Conservation (phyloP, 352 stramenopile genomes). For the Halophytophthora polymorphica region DNA sequence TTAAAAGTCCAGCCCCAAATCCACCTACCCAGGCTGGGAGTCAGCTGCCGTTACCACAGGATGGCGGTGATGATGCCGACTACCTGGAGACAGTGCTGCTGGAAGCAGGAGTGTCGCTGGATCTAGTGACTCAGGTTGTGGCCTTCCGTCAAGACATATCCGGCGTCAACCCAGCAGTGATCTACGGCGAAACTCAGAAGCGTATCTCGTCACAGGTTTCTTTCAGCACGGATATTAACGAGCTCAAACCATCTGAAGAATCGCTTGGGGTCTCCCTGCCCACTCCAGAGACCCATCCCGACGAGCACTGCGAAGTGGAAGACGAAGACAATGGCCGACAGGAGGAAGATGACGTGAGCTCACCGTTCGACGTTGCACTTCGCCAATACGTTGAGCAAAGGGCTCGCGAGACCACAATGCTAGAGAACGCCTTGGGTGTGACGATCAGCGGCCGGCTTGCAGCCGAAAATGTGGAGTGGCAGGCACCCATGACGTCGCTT, state of each 20-base stretch:
- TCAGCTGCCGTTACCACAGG: neutral
- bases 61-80: constrained; percentile 3
- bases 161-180: neutral
- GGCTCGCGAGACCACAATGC: constrained; percentile 13
- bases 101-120: constrained; percentile 30
- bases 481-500: constrained; percentile 16
- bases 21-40: neutral
- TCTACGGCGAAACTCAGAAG: neutral
- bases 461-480: constrained; percentile 12
- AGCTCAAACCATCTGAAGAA: neutral
- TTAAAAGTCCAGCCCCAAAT: too few relatives aligned
- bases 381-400: constrained; percentile 20
- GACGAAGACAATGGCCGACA: neutral
- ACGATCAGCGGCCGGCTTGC: neutral
- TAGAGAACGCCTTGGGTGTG: constrained; percentile 15
- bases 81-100: constrained; percentile 29
- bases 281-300: neutral
- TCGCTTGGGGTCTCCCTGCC: neutral
- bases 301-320: constrained; percentile 1
- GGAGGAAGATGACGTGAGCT: neutral
- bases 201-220: neutral
- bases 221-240: neutral
- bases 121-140: constrained; percentile 27
- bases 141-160: neutral
- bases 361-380: constrained; percentile 18